Evolutionary conservation across 2,329 filamentous ascomycete species (phyloP).

Genomic region (Penicillium griseofulvum): DNA sequence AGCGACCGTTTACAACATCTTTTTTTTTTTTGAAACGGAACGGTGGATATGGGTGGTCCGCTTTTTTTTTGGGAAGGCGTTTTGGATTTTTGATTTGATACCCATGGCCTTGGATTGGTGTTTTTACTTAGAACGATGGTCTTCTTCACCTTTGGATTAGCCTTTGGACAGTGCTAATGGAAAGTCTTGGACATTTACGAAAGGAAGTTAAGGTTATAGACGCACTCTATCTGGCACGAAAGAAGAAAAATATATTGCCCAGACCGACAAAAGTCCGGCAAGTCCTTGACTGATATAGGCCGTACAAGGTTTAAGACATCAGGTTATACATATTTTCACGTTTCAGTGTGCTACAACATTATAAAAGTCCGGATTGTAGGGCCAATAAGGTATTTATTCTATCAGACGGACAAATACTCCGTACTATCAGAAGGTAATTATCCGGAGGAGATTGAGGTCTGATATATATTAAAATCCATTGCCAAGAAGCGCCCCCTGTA

Average conservation of each 20-base stretch:
- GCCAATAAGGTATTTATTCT: not conserved
- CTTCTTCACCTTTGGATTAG: not conserved
- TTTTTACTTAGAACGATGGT: not conserved
- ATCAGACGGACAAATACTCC: not conserved
- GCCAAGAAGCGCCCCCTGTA: conserved; percentile 9
- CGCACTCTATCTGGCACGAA: conserved; percentile 1
- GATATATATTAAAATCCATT: conserved; percentile 19
- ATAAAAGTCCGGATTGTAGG: not conserved
- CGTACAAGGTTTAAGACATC: not conserved
- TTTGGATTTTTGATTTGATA: conserved; percentile 16
- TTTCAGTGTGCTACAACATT: not conserved
- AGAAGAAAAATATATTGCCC: not conserved
- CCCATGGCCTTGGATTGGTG: conserved; percentile 13
- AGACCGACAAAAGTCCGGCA: not conserved
- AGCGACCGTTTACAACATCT: not conserved
- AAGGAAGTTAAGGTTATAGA: too few species aligned
- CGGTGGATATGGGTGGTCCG: conserved; percentile 4
- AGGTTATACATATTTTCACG: not conserved
- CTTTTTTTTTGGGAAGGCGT: conserved; percentile 2
- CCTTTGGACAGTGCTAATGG: not conserved
- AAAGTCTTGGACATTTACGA: not conserved
- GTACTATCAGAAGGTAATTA: not conserved
- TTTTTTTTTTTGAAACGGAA: conserved; percentile 2
- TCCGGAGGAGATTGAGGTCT: conserved; percentile 13
- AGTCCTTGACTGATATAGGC: not conserved